Evolutionary conservation across 164 flowering plant genomes (phyloP), one percentile per base, ranked within the genome.

Genomic region (Piper longum): DNA sequence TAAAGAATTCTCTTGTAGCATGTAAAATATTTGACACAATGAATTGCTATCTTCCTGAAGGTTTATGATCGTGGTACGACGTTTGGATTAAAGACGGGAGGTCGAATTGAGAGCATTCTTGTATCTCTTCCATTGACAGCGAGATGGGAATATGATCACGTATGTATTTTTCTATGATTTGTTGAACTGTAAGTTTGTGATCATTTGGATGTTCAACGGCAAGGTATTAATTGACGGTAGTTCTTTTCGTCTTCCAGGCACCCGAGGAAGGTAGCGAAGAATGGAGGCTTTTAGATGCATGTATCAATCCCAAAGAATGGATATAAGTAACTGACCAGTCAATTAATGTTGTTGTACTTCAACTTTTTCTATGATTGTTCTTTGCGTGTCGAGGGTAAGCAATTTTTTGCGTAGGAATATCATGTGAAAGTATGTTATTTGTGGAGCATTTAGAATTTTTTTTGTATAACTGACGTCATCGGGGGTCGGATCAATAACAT

Each of bases 31-130:
- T 26, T 26, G 36, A 26, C 36, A 26, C 36, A 26, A 26, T 26
- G 36, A 16, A 36, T 41, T 6, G 18, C 54, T 59, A 14, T 56
- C 11, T 48, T 43, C 16, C 6, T 54, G 43, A 56, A 93, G 99
- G 99, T 95, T 57, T 89, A 91, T 76, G 97, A 91, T 70, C 87
- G 97, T n/a, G 99, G 99, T 51, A 95, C 97, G 7, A 90, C 99
- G 65, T 95, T 95, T 70, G 99, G 99, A 41, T 72, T 95, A 51
- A 95, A 95, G 80, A 95, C 97, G 3, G 99, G 99, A 60, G 99
- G 99, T 5, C 52, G 96, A 64, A 91, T 95, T 55, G 97, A 95
- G 79, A 95, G 99, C 62, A 91, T 95, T 69, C 91, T 95, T 70
- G 99, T 91, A 67, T 95, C 99, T 64, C 89, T 95, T 54, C 97